Evolutionary conservation across 495 filamentous ascomycete genomes (phyloP).

Genomic region (Aspergillus nanangensis): DNA sequence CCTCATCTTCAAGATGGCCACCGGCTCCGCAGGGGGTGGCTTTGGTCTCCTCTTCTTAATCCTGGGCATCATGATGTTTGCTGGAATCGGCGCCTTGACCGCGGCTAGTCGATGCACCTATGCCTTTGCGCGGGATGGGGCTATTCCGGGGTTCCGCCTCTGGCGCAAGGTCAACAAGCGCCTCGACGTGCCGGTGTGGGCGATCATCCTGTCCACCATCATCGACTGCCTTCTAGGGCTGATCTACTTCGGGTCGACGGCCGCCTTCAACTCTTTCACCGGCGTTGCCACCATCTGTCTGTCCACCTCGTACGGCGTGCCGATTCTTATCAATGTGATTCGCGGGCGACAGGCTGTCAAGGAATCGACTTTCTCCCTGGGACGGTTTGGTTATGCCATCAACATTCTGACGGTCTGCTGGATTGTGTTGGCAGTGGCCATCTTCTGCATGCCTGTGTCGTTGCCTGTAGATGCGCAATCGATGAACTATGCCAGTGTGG

Average conservation of each 20-base stretch:
- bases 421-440: slow-evolving; percentile 46
- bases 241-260: slow-evolving; percentile 59
- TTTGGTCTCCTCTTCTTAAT: slow-evolving; percentile 71
- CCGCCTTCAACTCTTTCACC: slow-evolving; percentile 63
- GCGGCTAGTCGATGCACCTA: slow-evolving; percentile 73
- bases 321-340: slow-evolving; percentile 56
- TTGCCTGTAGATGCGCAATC: slow-evolving; percentile 40
- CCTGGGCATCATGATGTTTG: slow-evolving; percentile 70
- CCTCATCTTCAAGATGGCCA: slow-evolving; percentile 29
- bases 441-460: slow-evolving; percentile 54
- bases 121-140: slow-evolving; percentile 63
- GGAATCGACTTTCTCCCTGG: slow-evolving; percentile 45
- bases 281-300: slow-evolving; percentile 63
- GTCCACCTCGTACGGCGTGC: slow-evolving; percentile 57
- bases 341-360: slow-evolving; percentile 44
- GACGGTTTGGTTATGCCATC: slow-evolving; percentile 47
- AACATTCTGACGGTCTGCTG: slow-evolving; percentile 46
- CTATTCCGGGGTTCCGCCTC: slow-evolving; percentile 62
- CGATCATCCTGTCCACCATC: slow-evolving; percentile 49
- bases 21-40: slow-evolving; percentile 48
- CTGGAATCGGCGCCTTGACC: slow-evolving; percentile 65
- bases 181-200: slow-evolving; percentile 54
- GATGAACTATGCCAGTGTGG: slow-evolving; percentile 62
- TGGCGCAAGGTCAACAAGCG: slow-evolving; percentile 56
- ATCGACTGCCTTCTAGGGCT: slow-evolving; percentile 55